Conservation (phyloP, 2,329 filamentous ascomycete species). For the Diplodia intermedia region DNA sequence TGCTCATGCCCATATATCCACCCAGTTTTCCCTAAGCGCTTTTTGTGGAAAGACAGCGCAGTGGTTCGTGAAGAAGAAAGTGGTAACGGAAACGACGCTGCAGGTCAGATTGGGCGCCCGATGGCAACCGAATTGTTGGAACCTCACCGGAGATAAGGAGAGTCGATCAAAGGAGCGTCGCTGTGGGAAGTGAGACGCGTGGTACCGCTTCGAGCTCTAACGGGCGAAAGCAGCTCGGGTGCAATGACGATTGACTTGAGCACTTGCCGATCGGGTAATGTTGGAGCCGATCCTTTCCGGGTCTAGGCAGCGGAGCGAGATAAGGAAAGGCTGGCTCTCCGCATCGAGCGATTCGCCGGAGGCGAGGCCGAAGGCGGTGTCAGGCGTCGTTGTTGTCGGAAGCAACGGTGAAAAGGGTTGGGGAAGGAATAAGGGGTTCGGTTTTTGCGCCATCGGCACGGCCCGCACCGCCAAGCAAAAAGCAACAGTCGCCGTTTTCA, state of each 20-base stretch:
- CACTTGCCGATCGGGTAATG: conserved; percentile 18
- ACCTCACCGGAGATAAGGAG: conserved; percentile 25
- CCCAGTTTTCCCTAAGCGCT: conserved; percentile 27
- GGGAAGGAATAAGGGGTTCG: conserved; percentile 27
- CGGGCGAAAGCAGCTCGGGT: conserved; percentile 1
- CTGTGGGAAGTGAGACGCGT: conserved; percentile 13
- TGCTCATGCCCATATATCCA: conserved; percentile 27
- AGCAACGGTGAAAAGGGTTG: conserved; percentile 14
- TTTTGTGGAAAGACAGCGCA: neutral
- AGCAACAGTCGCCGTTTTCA: conserved; percentile 29
- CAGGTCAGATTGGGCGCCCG: conserved; percentile 26
- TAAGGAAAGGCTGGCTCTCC: conserved; percentile 10
- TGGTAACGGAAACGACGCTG: conserved; percentile 21
- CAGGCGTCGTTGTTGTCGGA: conserved; percentile 21
- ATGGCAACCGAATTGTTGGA: conserved; percentile 16
- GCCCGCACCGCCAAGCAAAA: conserved; percentile 29
- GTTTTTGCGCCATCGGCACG: conserved; percentile 29
- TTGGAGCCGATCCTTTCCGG: conserved; percentile 13
- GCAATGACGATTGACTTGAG: conserved; percentile 12
- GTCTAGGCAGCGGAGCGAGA: conserved; percentile 7
- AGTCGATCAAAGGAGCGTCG: conserved; percentile 28
- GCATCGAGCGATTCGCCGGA: conserved; percentile 17
- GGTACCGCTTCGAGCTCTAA: conserved; percentile 12
- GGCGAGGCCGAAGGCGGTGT: conserved; percentile 28
- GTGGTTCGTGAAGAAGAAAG: conserved; percentile 17